Conservation (phyloP, 2,329 filamentous ascomycete species). For the Fusarium denticulatum region DNA sequence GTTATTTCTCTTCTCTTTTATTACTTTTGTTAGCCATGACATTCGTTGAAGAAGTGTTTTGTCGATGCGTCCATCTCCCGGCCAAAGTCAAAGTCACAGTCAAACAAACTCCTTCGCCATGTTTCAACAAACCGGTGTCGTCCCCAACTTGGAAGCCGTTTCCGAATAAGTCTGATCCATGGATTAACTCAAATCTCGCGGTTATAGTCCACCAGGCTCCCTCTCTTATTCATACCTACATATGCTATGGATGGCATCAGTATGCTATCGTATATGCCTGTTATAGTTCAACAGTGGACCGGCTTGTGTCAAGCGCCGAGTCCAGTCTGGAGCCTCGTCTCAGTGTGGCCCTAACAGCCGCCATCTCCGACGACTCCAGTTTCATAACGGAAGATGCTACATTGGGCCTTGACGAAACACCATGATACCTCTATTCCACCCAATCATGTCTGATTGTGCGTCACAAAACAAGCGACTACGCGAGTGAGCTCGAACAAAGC, state of each 20-base stretch:
- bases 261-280: conserved; percentile 5
- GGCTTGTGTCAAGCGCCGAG: conserved; percentile 20
- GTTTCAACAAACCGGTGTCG: conserved; percentile 29
- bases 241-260: conserved; percentile 1
- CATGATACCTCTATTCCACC: conserved; percentile 18
- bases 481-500: conserved; percentile 40
- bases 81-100: not conserved
- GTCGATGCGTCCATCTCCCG: not conserved
- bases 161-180: conserved; percentile 21
- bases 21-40: conserved; percentile 8
- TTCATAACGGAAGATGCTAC: conserved; percentile 56
- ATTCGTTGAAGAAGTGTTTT: not conserved
- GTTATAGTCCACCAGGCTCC: conserved; percentile 10
- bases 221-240: conserved; percentile 1
- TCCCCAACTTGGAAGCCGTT: conserved; percentile 14
- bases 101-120: not conserved
- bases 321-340: conserved; percentile 28
- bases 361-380: conserved; percentile 55
- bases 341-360: conserved; percentile 39
- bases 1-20: conserved; percentile 30
- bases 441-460: conserved; percentile 35
- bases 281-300: conserved; percentile 18
- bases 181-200: conserved; percentile 1
- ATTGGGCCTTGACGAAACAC: conserved; percentile 28
- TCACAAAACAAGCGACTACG: conserved; percentile 23